phyloP scores from a whole-genome alignment of 495 filamentous ascomycete genomes.

The Penicillium paxilli region DNA sequence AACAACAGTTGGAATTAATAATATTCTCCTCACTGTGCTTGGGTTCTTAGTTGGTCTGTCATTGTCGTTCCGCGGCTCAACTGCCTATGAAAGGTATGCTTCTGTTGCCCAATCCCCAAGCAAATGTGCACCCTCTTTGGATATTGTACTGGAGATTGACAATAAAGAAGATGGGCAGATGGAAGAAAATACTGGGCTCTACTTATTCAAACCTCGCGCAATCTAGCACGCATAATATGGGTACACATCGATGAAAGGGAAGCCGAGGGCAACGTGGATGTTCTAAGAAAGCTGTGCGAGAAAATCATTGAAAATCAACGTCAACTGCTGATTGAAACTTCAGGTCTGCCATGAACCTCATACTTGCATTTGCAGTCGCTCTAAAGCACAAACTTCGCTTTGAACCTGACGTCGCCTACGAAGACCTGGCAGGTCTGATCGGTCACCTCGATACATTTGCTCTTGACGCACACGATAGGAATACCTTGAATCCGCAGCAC shows the following conservation, averaged over 20 bases:
- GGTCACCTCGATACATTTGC: conserved; percentile 58
- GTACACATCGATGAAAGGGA: conserved; percentile 67
- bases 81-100: conserved; percentile 73
- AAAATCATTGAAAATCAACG: not conserved
- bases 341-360: conserved; percentile 74
- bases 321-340: not conserved
- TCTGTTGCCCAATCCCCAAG: too few relatives aligned
- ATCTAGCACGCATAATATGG: conserved; percentile 78
- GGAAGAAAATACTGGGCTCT: conserved; percentile 77
- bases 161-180: conserved; percentile 56
- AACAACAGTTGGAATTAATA: conserved; percentile 58
- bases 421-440: conserved; percentile 52
- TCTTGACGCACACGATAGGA: conserved; percentile 58
- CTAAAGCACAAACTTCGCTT: conserved; percentile 88
- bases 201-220: conserved; percentile 69
- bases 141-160: not conserved
- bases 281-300: conserved; percentile 66
- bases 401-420: conserved; percentile 78
- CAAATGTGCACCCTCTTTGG: not conserved
- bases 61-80: conserved; percentile 79
- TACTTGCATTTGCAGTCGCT: conserved; percentile 73
- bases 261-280: conserved; percentile 64
- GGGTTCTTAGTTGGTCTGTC: conserved; percentile 88
- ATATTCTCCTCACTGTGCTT: conserved; percentile 75
- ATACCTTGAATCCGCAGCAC: conserved; percentile 39